phyloP scores from a whole-genome alignment of 202 grass and related monocot genomes.

The Brachypodium distachyon region DNA sequence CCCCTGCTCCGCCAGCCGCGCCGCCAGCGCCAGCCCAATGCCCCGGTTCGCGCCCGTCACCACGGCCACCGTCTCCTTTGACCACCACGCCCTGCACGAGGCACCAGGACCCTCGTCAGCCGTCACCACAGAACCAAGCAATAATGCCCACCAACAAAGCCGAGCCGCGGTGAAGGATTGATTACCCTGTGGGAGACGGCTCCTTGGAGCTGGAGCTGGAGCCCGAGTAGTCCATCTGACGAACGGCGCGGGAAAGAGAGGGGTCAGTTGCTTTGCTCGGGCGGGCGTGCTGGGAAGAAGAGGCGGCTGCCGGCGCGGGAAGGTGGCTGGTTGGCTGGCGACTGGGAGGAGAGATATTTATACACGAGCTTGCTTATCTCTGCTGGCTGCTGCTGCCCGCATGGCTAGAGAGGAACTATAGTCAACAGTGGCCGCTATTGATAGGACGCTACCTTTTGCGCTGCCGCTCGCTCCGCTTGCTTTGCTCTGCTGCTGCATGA shows the following conservation, averaged over 20 bases:
- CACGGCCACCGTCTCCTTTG: slow-evolving; percentile 78
- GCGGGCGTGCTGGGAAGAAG: background rate
- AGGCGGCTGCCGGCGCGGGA: background rate
- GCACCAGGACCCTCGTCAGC: background rate
- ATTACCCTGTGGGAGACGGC: background rate
- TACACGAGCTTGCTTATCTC: background rate
- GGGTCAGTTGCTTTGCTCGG: background rate
- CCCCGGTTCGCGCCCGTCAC: slow-evolving; percentile 87
- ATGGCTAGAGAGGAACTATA: too few relatives aligned
- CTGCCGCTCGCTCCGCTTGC: too few relatives aligned
- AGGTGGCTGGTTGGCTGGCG: background rate
- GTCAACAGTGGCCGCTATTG: too few relatives aligned
- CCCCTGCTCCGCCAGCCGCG: slow-evolving; percentile 61
- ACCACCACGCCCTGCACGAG: slow-evolving; percentile 50
- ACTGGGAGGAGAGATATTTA: background rate
- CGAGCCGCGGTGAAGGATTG: background rate
- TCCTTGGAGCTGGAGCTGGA: slow-evolving; percentile 20
- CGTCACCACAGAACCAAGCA: background rate
- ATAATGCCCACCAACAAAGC: background rate
- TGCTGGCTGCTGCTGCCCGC: background rate
- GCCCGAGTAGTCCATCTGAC: background rate
- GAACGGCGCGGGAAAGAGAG: background rate
- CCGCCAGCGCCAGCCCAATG: slow-evolving; percentile 64
- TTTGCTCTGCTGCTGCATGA: too few relatives aligned
- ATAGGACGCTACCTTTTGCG: too few relatives aligned